phyloP scores from a whole-genome alignment of 2,329 filamentous ascomycete genomes.

The Penicillium oxalicum region DNA sequence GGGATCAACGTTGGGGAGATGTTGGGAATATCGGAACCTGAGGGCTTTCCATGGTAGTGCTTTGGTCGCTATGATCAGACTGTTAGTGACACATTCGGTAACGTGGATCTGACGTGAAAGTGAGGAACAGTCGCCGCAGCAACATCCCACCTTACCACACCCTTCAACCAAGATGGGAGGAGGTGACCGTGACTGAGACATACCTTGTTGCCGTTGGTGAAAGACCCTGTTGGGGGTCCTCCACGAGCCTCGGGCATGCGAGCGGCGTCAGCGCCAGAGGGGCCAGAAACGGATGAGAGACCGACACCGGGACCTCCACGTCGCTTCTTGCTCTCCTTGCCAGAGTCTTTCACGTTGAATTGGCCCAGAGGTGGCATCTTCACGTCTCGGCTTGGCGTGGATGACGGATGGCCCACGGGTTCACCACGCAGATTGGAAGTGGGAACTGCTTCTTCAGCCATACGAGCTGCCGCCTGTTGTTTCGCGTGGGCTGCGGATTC shows the following conservation, averaged over 20 bases:
- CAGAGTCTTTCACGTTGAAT: slow-evolving; percentile 78
- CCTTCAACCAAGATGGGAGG: not conserved
- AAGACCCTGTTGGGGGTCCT: slow-evolving; percentile 33
- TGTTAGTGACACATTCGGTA: slow-evolving; percentile 11
- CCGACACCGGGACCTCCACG: slow-evolving; percentile 51
- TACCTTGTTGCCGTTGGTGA: slow-evolving; percentile 48
- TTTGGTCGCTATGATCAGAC: slow-evolving; percentile 60
- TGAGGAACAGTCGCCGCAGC: not conserved
- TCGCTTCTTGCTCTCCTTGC: slow-evolving; percentile 87
- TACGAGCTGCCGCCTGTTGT: slow-evolving; percentile 51
- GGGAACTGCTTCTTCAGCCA: slow-evolving; percentile 61
- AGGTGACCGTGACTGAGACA: slow-evolving; percentile 15
- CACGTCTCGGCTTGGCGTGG: slow-evolving; percentile 47
- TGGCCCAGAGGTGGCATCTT: slow-evolving; percentile 92
- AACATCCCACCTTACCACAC: not conserved
- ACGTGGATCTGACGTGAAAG: not conserved
- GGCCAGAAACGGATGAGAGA: slow-evolving; percentile 30
- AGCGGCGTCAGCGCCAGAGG: slow-evolving; percentile 27
- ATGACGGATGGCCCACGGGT: slow-evolving; percentile 41
- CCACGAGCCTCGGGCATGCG: slow-evolving; percentile 31
- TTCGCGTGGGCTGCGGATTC: slow-evolving; percentile 73
- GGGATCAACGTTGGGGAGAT: slow-evolving; percentile 86
- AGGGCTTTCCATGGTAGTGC: slow-evolving; percentile 61
- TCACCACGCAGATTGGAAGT: slow-evolving; percentile 58
- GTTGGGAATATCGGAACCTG: slow-evolving; percentile 51